Conservation (phyloP, 768 basidiomycete genomes). For the Hygrocybe punicea region DNA sequence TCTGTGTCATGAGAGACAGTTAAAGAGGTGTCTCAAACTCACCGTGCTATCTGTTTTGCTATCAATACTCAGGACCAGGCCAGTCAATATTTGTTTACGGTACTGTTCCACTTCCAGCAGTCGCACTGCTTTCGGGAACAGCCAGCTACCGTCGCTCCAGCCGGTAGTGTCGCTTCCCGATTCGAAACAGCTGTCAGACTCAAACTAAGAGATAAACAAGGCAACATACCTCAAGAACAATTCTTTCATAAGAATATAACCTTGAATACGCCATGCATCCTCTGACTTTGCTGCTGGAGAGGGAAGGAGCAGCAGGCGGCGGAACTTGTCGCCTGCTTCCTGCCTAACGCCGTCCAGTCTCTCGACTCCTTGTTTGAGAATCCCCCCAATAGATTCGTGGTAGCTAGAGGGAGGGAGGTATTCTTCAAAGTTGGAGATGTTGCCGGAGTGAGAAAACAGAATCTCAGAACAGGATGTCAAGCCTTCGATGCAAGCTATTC, state of each 20-base stretch:
- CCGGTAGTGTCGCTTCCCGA: conserved; percentile 39
- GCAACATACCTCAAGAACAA: conserved; percentile 51
- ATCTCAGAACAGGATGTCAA: conserved; percentile 53
- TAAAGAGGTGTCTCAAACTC: conserved; percentile 26
- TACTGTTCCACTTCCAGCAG: conserved; percentile 63
- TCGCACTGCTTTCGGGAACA: conserved; percentile 70
- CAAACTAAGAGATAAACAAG: conserved; percentile 8
- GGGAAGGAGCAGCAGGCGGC: conserved; percentile 46
- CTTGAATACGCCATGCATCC: conserved; percentile 52
- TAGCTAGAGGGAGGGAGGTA: conserved; percentile 62
- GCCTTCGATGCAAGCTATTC: conserved; percentile 70
- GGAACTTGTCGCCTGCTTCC: conserved; percentile 64
- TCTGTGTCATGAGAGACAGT: conserved; percentile 10
- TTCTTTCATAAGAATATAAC: conserved; percentile 44
- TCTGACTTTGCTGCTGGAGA: conserved; percentile 41
- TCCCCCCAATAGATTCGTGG: conserved; percentile 55
- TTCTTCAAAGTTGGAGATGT: conserved; percentile 45
- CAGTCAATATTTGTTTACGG: conserved; percentile 58
- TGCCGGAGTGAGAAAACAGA: conserved; percentile 44
- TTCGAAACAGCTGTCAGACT: conserved; percentile 5
- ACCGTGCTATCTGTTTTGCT: conserved; percentile 86
- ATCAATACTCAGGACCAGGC: conserved; percentile 74
- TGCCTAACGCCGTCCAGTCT: conserved; percentile 88
- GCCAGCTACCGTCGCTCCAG: conserved; percentile 72
- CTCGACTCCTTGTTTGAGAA: conserved; percentile 88